Base-by-base conservation (phyloP, 2,329 filamentous ascomycete species). In the Stemphylium lycopersici region DNA sequence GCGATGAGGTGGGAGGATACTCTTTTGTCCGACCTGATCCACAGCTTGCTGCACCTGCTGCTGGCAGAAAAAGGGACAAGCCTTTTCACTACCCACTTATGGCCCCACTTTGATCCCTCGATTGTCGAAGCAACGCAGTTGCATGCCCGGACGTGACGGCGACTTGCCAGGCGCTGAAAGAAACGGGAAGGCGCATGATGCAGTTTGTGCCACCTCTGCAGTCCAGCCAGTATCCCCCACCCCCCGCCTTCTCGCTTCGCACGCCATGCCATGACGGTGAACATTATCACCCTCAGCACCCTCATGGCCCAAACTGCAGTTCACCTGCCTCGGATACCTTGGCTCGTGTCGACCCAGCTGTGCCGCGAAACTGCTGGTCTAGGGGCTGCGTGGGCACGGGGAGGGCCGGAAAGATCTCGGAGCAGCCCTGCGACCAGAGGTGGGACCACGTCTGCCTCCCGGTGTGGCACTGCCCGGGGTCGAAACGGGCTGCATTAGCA, bases 21-120 rank as follows among this genome's bases (percentile, higher is more conserved):
- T 53, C 56, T 53, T 49, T 33, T 38, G 43, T 51, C 53, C 52
- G 36, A 55, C 48, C 32, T 54, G 52, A 56, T 54, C 56, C 56
- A 44, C 56, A 58, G 36, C 48, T 41, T 24, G 37, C 39, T 55
- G 48, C 34, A 39, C 15, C 44, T 26, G 41, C 33, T 46, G 48
- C 39, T 50, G 48, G 52, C 26, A 29, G 34, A 38, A 38, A 38
- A 36, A 39, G 38, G 37, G 41, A 52, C 55, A 58, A 58, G 52
- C 55, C 38, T 52, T 44, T 47, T 41, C 24, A 31, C 54, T 52
- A 37, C 40, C 48, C 47, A 47, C 41, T 41, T 34, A 32, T 48
- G 20, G 13, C 43, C 46, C 52, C 43, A 51, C 43, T 24, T n/a
- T 45, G 38, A 29, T 33, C 43, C 52, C 47, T 48, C 39, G 39